phyloP scores from a whole-genome alignment of 371 early-diverging fungal species.

The Vairimorpha ceranae region DNA sequence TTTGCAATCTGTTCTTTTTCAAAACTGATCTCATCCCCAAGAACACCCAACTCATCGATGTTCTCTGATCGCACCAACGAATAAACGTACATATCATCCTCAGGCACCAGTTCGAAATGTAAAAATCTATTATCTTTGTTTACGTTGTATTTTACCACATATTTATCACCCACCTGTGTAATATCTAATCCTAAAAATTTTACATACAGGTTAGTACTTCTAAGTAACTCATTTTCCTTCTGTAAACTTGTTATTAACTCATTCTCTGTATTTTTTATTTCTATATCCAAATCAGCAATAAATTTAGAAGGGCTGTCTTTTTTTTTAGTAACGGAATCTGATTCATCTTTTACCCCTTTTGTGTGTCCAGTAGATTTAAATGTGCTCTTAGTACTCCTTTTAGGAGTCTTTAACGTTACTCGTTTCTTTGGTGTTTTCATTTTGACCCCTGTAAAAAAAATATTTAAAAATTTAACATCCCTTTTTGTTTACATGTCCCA shows the following conservation, averaged over 20 bases:
- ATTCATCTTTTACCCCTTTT: background rate
- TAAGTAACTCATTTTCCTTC: conserved; percentile 43
- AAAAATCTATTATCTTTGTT: conserved; percentile 21
- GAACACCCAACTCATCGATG: conserved; percentile 39
- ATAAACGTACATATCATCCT: conserved; percentile 41
- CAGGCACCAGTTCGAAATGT: conserved; percentile 31
- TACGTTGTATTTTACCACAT: conserved; percentile 21
- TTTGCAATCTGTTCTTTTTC: conserved; percentile 41
- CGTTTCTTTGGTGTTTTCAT: conserved; percentile 41
- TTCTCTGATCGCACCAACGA: conserved; percentile 31
- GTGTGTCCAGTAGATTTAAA: background rate
- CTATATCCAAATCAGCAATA: conserved; percentile 8
- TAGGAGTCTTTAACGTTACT: conserved; percentile 45
- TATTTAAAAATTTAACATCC: background rate
- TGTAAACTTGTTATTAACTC: conserved; percentile 29
- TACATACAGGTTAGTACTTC: conserved; percentile 32
- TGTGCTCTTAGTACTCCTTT: conserved; percentile 15
- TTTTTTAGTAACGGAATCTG: background rate
- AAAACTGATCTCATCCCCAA: conserved; percentile 51
- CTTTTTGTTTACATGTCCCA: conserved; percentile 9
- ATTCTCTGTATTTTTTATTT: conserved; percentile 36
- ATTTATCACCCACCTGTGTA: conserved; percentile 14
- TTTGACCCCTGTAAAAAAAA: background rate
- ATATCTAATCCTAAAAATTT: conserved; percentile 49
- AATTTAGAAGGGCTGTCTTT: background rate